phyloP scores from a whole-genome alignment of 805 yeast genomes.

The Lipomyces chichibuensis region DNA sequence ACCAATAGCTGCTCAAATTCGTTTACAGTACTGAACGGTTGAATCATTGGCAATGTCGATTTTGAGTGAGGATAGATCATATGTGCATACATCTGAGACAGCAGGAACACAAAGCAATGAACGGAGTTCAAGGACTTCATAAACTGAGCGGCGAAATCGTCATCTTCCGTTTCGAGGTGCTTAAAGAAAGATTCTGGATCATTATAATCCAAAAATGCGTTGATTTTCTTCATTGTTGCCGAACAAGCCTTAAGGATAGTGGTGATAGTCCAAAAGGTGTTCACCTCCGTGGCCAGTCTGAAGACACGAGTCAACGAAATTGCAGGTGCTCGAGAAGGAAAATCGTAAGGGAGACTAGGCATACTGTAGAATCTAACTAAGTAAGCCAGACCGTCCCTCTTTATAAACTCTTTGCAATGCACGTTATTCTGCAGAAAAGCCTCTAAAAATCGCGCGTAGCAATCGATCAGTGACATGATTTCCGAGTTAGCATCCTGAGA shows the following conservation, averaged over 20 bases:
- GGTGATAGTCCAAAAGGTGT: constrained; percentile 14
- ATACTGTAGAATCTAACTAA: constrained; percentile 37
- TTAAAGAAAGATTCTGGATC: constrained; percentile 20
- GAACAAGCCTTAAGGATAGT: constrained; percentile 16
- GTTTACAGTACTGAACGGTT: constrained; percentile 26
- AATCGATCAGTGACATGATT: constrained; percentile 27
- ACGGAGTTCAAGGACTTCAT: constrained; percentile 24
- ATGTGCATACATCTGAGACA: constrained; percentile 32
- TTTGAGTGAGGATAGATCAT: constrained; percentile 32
- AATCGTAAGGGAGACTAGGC: constrained; percentile 42
- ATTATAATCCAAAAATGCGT: constrained; percentile 21
- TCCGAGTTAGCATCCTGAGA: constrained; percentile 31
- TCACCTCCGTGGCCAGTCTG: constrained; percentile 20
- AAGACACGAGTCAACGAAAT: constrained; percentile 23
- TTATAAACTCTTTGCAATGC: constrained; percentile 40
- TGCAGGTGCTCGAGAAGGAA: constrained; percentile 39
- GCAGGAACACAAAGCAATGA: constrained; percentile 28
- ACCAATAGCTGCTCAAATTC: constrained; percentile 29
- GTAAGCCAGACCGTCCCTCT: constrained; percentile 36
- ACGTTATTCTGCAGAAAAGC: constrained; percentile 41
- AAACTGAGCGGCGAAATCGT: constrained; percentile 14
- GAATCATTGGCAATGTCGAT: constrained; percentile 32
- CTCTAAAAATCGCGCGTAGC: constrained; percentile 39
- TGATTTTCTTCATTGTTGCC: constrained; percentile 14
- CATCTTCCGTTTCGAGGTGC: constrained; percentile 16